Base-by-base conservation (phyloP, 1,139 yeast species). In the Taphrina deformans region DNA sequence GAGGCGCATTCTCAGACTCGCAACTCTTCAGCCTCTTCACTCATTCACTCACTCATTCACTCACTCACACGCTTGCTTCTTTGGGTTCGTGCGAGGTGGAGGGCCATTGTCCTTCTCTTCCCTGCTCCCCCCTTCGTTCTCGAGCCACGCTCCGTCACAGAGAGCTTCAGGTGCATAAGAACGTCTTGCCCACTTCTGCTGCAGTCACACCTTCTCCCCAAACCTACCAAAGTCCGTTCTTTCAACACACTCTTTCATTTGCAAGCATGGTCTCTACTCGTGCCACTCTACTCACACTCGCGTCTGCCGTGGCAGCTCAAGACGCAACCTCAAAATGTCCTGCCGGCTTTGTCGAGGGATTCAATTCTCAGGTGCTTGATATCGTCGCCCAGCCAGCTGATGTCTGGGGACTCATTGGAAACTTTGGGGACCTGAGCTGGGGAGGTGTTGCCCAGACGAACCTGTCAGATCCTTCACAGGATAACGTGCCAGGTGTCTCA, bases 361-460 rank as follows among this genome's bases (percentile, higher is more conserved):
- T 21, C 48, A 44, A 44, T n/a, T 44, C 48, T 21, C 48, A 44
- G 26, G 48, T 44, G 9, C 48, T 44, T 27, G 48, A 44, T 21
- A 44, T 44, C 10, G 48, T 44, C 1, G 48, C 48, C 21, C 27
- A 44, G n/a, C 48, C 48, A 10, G 24, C 48, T 7, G 48, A 44
- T 21, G 48, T 44, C 9, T 44, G 48, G 48, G n/a, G 21, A 5
- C 48, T 44, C 27, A 23, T 44, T 21, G 48, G 48, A 10, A 27
- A 44, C 48, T 44, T 44, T 44, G 48, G 48, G 2, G 27, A 44
- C n/a, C 26, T 44, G 27, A 44, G 48, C 26, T 44, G 48, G 48
- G 48, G 7, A 9, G 48, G 48, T 21, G 27, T 44, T n/a, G 26
- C 48, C 10, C 48, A 44, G 48, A 44, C 48, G n/a, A 44, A 44